Evolutionary conservation across 108 stramenopile genomes (phyloP), one percentile per base, ranked within the genome.

Genomic region (Halocafeteria seosinensis): DNA sequence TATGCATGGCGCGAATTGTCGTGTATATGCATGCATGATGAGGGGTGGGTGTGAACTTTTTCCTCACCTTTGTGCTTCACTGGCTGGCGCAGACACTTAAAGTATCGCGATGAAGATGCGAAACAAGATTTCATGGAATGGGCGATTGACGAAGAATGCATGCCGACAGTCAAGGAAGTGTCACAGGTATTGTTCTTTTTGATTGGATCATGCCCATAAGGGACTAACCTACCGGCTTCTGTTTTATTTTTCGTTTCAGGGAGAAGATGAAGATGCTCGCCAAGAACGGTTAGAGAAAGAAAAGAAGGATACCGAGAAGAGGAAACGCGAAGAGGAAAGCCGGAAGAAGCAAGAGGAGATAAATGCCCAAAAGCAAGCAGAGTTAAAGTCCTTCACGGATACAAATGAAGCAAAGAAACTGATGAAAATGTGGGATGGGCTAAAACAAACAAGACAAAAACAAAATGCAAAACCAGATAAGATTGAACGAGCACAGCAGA

Each of bases 91-190:
- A 53, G 52, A 5, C 25, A 59, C 57, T n/a, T 59, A 13, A n/a
- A 35, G 57, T 59, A 59, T 35, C 21, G 21, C 5, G 57, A 59
- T 35, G 28, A 59, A 11, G 57, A 59, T n/a, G 13, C 12, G 34
- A 6, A 59, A 17, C 12, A 59, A 35, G 57, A 59, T n/a, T 59
- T 59, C 57, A 33, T 59, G 57, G 57, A 59, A 2, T 59, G 57
- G 57, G 57, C n/a, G 17, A 6, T 21, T 6, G 57, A 59, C 21
- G 57, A 24, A 5, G 57, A 35, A 17, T 59, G 57, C 57, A 59
- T 59, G 57, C 57, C 57, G 13, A 27, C 57, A 33, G n/a, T n/a
- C 34, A 28, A 59, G 28, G 57, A 59, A n/a, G 23, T 2, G 21
- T 13, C 13, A 2, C 13, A 27, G 57, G 57, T 59, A n/a, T n/a